Evolutionary conservation across 129 eudicot genomes (phyloP).

Genomic region (Escallonia rubra): DNA sequence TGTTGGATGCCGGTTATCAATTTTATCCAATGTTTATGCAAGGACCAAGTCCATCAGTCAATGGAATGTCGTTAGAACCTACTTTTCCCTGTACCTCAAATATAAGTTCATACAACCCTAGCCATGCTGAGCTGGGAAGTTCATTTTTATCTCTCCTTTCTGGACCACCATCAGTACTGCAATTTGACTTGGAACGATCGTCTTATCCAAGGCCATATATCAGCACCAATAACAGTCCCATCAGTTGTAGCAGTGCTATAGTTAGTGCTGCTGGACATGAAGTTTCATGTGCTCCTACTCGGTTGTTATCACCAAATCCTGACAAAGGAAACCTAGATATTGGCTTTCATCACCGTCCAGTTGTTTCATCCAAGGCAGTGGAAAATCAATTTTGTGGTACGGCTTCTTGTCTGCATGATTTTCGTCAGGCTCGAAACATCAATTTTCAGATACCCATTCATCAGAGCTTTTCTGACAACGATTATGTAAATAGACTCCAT

Average conservation of each 20-base stretch:
- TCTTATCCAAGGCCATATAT: constrained; percentile 24
- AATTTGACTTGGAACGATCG: constrained; percentile 33
- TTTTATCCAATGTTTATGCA: constrained; percentile 27
- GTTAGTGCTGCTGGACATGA: constrained; percentile 22
- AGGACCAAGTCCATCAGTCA: constrained; percentile 30
- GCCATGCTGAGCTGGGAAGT: constrained; percentile 33
- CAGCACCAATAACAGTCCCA: constrained; percentile 23
- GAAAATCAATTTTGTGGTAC: constrained; percentile 14
- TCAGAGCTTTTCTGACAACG: constrained; percentile 15
- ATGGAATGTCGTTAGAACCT: constrained; percentile 27
- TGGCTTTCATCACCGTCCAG: constrained; percentile 15
- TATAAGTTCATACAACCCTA: constrained; percentile 32
- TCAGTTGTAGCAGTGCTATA: constrained; percentile 11
- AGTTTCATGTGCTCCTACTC: constrained; percentile 33
- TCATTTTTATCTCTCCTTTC: constrained; percentile 56
- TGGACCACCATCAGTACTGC: constrained; percentile 37
- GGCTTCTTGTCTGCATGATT: constrained; percentile 21
- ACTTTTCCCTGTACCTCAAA: constrained; percentile 21
- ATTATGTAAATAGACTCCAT: constrained; percentile 18
- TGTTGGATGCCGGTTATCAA: constrained; percentile 29
- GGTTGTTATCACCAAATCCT: constrained; percentile 20
- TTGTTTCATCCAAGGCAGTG: constrained; percentile 21
- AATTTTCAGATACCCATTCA: constrained; percentile 13
- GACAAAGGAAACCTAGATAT: constrained; percentile 22
- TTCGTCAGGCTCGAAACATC: constrained; percentile 24